These are phyloP conservation scores for Nicotiana noctiflora DNA, from an alignment of 257 asterid genomes.

Conservation along the genomic window DNA sequence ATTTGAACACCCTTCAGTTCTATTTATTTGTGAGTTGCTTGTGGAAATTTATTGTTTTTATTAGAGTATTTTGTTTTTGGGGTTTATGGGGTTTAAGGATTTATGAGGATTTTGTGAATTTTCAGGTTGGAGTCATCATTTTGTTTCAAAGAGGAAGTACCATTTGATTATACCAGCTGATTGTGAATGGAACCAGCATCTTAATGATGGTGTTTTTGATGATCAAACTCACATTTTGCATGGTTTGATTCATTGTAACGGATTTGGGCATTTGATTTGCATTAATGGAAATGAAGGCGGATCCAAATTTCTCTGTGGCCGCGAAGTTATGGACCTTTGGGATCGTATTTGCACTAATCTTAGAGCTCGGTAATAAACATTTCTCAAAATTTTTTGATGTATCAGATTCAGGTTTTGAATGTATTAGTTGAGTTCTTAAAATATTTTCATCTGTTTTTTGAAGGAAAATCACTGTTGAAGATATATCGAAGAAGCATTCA, in stretches of 20 bases:
- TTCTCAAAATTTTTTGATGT: neutral
- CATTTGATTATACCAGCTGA: slow-evolving; percentile 76
- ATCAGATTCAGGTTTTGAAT: neutral
- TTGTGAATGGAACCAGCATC: slow-evolving; percentile 63
- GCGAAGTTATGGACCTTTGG: slow-evolving; percentile 85
- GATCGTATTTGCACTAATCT: slow-evolving; percentile 71
- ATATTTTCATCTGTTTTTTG: slow-evolving; percentile 3
- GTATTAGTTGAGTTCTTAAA: slow-evolving; percentile 7
- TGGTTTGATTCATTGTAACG: slow-evolving; percentile 86
- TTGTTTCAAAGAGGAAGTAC: slow-evolving; percentile 74
- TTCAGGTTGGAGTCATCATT: slow-evolving; percentile 88
- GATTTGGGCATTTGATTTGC: slow-evolving; percentile 75
- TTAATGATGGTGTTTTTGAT: slow-evolving; percentile 47
- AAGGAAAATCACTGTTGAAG: slow-evolving; percentile 80
- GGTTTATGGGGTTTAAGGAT: neutral
- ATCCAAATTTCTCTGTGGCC: slow-evolving; percentile 50
- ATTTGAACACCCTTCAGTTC: neutral
- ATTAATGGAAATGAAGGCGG: slow-evolving; percentile 88
- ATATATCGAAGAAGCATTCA: slow-evolving; percentile 59
- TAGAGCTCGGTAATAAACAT: slow-evolving; percentile 39
- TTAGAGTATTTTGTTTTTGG: neutral
- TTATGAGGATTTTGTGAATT: neutral
- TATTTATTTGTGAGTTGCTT: neutral
- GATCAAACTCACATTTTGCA: slow-evolving; percentile 63
- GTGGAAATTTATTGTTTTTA: neutral